Conservation (phyloP, 225 moss, liverwort and hornwort genomes). For the Neckera pumila region DNA sequence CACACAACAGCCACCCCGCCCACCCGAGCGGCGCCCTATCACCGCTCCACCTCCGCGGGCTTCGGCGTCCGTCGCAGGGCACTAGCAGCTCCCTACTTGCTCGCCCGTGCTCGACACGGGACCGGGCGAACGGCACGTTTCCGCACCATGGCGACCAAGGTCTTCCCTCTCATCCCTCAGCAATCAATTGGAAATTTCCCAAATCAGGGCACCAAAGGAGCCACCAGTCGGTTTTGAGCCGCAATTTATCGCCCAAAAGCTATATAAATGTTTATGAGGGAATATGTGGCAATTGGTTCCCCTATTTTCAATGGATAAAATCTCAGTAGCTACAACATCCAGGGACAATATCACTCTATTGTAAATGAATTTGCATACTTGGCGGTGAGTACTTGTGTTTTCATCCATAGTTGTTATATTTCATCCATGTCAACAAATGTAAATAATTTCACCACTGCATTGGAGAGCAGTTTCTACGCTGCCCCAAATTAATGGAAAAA, state of each 20-base stretch:
- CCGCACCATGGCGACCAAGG: not conserved
- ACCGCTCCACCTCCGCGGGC: not conserved
- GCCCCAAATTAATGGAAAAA: too few species aligned
- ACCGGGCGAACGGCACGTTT: not conserved
- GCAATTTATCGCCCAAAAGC: not conserved
- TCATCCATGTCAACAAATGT: too few species aligned
- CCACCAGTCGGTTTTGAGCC: too few species aligned
- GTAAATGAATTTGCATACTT: not conserved
- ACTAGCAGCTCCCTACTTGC: not conserved
- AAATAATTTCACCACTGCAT: not conserved
- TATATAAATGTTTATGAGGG: not conserved
- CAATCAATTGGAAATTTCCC: not conserved
- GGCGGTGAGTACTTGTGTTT: fast-evolving
- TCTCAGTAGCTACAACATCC: too few species aligned
- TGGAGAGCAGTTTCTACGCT: fast-evolving
- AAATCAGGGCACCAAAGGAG: not conserved
- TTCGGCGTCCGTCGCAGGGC: not conserved
- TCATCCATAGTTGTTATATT: fast-evolving
- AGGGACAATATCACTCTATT: fast-evolving
- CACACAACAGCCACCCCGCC: not conserved
- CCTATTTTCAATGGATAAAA: not conserved
- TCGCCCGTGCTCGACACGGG: constrained; percentile 1
- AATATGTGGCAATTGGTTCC: too few species aligned
- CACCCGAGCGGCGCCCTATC: not conserved
- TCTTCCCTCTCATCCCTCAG: not conserved